Evolutionary conservation across 2,329 filamentous ascomycete species (phyloP), one percentile per base, ranked within the genome.

Genomic region (Botrytis aclada): DNA sequence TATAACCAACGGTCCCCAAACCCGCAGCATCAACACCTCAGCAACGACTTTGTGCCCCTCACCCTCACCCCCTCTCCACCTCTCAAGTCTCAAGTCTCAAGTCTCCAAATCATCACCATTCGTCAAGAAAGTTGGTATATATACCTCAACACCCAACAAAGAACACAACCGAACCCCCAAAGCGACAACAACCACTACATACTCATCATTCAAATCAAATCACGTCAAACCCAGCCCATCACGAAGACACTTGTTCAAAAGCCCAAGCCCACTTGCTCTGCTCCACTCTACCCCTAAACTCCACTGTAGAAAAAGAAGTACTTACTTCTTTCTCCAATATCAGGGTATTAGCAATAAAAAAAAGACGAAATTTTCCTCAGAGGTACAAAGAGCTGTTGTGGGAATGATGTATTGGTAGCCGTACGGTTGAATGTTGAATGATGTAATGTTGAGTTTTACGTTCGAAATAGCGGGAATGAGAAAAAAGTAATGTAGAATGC

Each of bases 111-210:
- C 45, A 14, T 51, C 45, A 25, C 45, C 5, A 51, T 14, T 4
- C 10, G 4, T 12, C 45, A 14, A 51, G 10, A 14, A 5, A n/a
- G 7, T 51, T 1, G 47, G 47, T 6, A 51, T 12, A 4, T 10
- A 51, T 25, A 47, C 22, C 1, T 2, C 25, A 14, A 51, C 4
- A 6, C n/a, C n/a, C 47, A 45, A 45, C 18, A 45, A 20, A 22
- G 0, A 51, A 14, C 0, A 6, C 9, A 6, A 14, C 5, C 12
- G 2, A n/a, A 12, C 10, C 45, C 12, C 22, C n/a, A 4, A 25
- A 2, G n/a, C 4, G 12, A 4, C 4, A 51, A 51, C 45, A 0
- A 51, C 0, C 14, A 3, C 22, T 0, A 25, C 22, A 10, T n/a
- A n/a, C 4, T 12, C 14, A 51, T 2, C 5, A n/a, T 51, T 1